phyloP scores from a whole-genome alignment of 1,284 basidiomycete species.

The Malassezia vespertilionis region DNA sequence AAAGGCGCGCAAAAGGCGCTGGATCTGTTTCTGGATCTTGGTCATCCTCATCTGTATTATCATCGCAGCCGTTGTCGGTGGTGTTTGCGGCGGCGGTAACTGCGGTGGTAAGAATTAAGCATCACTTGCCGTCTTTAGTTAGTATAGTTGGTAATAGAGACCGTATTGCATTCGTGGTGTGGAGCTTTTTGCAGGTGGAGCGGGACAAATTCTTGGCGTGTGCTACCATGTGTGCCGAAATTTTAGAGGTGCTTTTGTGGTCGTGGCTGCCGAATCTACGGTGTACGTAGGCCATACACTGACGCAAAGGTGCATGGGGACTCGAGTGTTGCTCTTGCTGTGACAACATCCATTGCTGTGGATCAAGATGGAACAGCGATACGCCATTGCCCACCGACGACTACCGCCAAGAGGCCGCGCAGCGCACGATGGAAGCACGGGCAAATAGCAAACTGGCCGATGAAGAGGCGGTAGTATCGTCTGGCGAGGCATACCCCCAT shows the following conservation, averaged over 20 bases:
- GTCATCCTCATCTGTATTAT: conserved; percentile 33
- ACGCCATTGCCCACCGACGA: conserved; percentile 9
- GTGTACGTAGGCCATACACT: conserved; percentile 1
- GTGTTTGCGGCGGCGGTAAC: conserved; percentile 24
- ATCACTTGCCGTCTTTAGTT: too few relatives aligned
- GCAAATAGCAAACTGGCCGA: not conserved
- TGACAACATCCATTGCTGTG: conserved; percentile 5
- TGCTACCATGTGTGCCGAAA: not conserved
- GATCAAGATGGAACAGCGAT: conserved; percentile 3
- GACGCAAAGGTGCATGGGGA: not conserved
- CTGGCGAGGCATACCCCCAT: conserved; percentile 3
- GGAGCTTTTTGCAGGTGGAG: too few relatives aligned
- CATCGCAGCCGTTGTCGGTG: conserved; percentile 29
- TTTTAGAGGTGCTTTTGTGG: not conserved
- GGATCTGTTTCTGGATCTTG: conserved; percentile 41
- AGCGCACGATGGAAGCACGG: not conserved
- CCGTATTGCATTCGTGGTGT: too few relatives aligned
- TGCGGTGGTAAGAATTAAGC: conserved; percentile 6
- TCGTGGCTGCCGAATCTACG: not conserved
- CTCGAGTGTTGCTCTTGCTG: conserved; percentile 5
- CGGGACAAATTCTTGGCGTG: too few relatives aligned
- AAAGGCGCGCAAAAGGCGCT: conserved; percentile 62
- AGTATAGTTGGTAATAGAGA: too few relatives aligned
- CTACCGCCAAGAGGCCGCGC: conserved; percentile 10
- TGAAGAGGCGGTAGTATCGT: not conserved